These are phyloP conservation scores for Stagonosporopsis cucurbitacearum DNA, from an alignment of 2,329 filamentous ascomycete species.

Conservation along the genomic window DNA sequence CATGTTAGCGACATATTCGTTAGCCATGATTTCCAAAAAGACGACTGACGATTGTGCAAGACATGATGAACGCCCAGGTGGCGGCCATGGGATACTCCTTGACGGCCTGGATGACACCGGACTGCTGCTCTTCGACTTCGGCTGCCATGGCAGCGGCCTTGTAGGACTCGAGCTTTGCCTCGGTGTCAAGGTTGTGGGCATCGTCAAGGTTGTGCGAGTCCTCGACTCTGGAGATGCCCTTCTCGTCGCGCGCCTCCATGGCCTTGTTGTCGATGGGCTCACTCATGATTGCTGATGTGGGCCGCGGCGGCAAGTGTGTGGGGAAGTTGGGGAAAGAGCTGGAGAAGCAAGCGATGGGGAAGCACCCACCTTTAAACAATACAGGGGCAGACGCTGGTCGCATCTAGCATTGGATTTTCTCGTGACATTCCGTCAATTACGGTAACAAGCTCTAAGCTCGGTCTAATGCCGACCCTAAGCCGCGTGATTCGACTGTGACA, in stretches of 20 bases:
- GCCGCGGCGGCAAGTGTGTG: conserved; percentile 22
- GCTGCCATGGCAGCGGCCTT: conserved; percentile 64
- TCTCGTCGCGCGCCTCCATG: conserved; percentile 27
- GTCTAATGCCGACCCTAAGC: conserved; percentile 25
- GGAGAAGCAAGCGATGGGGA: conserved; percentile 16
- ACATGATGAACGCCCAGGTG: conserved; percentile 64
- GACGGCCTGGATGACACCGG: conserved; percentile 59
- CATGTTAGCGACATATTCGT: conserved; percentile 20
- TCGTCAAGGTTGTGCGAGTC: conserved; percentile 29
- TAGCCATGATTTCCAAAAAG: conserved; percentile 16
- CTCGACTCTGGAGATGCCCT: conserved; percentile 31
- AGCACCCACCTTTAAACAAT: conserved; percentile 28
- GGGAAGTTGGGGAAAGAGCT: conserved; percentile 29
- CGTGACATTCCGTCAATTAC: conserved; percentile 35
- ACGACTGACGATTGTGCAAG: conserved; percentile 59
- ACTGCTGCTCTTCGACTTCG: conserved; percentile 61
- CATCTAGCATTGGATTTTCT: conserved; percentile 20
- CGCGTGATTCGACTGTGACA: conserved; percentile 21
- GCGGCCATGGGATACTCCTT: conserved; percentile 60
- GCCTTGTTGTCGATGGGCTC: conserved; percentile 28
- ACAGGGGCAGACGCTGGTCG: conserved; percentile 19
- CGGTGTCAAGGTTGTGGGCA: conserved; percentile 32
- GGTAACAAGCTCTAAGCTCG: conserved; percentile 15
- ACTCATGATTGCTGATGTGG: conserved; percentile 33
- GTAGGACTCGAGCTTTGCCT: conserved; percentile 52